Evolutionary conservation across 2,329 filamentous ascomycete genomes (phyloP).

Genomic region (Aspergillus luchuensis): DNA sequence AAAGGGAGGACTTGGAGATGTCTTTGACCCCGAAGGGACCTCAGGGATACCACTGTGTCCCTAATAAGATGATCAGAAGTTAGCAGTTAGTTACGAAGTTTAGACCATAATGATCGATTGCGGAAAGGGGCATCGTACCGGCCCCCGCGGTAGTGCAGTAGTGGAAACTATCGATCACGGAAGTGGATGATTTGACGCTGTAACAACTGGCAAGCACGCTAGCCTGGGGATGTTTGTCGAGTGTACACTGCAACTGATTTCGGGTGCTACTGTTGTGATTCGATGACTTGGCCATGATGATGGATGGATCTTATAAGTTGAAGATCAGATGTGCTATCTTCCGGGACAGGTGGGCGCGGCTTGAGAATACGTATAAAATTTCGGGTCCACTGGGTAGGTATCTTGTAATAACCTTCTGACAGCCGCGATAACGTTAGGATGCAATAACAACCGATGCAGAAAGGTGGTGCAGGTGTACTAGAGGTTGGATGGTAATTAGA

Average conservation of each 20-base stretch:
- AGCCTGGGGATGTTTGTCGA: slow-evolving; percentile 54
- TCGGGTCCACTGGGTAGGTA: neutral
- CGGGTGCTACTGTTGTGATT: slow-evolving; percentile 72
- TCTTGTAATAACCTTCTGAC: neutral
- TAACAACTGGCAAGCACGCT: slow-evolving; percentile 92
- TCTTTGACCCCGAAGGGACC: slow-evolving; percentile 84
- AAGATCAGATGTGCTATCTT: neutral
- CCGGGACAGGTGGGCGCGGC: neutral
- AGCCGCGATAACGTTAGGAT: neutral
- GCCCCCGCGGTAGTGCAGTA: slow-evolving; percentile 92
- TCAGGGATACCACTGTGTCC: slow-evolving; percentile 95
- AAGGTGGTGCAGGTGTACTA: neutral
- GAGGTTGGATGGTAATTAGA: neutral
- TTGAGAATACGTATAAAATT: neutral
- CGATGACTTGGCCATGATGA: slow-evolving; percentile 53
- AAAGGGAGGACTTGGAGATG: slow-evolving; percentile 86
- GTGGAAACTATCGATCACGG: slow-evolving; percentile 79
- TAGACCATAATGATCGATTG: neutral
- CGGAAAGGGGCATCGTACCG: slow-evolving; percentile 54
- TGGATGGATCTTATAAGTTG: slow-evolving; percentile 13
- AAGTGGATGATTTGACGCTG: slow-evolving; percentile 69
- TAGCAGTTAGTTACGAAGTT: slow-evolving; percentile 1
- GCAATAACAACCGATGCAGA: neutral
- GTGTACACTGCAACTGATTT: slow-evolving; percentile 61
- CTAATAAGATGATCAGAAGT: slow-evolving; percentile 40